Base-by-base conservation (phyloP, 2,329 filamentous ascomycete species). In the Coniochaeta sp. region DNA sequence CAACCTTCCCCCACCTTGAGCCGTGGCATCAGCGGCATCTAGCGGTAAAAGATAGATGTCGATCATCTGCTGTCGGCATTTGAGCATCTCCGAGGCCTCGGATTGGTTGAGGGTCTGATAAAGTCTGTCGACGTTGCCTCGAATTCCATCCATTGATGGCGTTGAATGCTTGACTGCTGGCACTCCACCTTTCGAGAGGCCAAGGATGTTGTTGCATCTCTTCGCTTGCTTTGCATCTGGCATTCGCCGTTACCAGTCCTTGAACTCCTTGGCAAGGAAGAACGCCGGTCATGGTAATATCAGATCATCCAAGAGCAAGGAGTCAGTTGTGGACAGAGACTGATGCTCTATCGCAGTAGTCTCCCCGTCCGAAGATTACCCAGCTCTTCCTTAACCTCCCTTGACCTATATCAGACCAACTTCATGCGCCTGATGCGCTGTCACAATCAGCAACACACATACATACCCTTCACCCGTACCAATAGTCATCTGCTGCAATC, bases 51-150 rank as follows among this genome's bases (percentile, higher is more conserved):
- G 44, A 61, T 65, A 62, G 61, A 55, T 64, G 63, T 65, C 57
- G 62, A 63, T 62, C 62, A 63, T 60, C 62, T 30, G 47, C 62
- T 67, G 62, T 65, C 67, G 67, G 67, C 66, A 69, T 66, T 69
- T 69, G 64, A 61, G 59, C 63, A 61, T 62, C 54, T 65, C 55
- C 62, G 38, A 57, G 60, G 56, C 44, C 40, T 57, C 54, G 55
- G 55, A 62, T 62, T 64, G 61, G 62, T 22, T 40, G 12, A 44
- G 16, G 36, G 19, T 9, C 9, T 26, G 32, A 38, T 38, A 38
- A 17, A 6, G 4, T 36, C 34, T 24, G 10, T 52, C 26, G 22
- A 52, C 22, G 22, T 52, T 56, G 28, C 57, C 26, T 47, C 57
- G 17, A 30, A 26, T 7, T 14, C 22, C n/a, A 28, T 30, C 14